Evolutionary conservation across 257 asterid genomes (phyloP).

Genomic region (Plantago elongata): DNA sequence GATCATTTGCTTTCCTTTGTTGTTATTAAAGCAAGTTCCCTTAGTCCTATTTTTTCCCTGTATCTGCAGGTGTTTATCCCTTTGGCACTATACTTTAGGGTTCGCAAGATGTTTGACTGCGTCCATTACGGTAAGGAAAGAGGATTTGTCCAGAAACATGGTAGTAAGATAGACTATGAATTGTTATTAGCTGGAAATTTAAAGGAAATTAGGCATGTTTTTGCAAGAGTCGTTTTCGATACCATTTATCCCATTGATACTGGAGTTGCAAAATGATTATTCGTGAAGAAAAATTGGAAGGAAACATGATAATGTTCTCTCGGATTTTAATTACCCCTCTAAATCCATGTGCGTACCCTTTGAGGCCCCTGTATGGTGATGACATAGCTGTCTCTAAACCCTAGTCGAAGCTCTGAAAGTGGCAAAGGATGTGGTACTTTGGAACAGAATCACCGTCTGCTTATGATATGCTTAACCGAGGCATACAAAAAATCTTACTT

Average conservation of each 20-base stretch:
- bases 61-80: conserved; percentile 68
- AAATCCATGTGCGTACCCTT: background rate
- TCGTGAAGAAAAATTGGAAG: conserved; percentile 1
- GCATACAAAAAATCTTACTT: no score
- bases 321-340: background rate
- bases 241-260: conserved; percentile 60
- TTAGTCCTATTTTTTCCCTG: background rate
- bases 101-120: conserved; percentile 68
- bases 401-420: no score
- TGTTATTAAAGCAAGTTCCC: conserved; percentile 2
- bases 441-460: no score
- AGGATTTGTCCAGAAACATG: conserved; percentile 54
- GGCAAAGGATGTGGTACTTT: no score
- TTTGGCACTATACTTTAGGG: conserved; percentile 43
- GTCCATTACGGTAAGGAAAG: conserved; percentile 41
- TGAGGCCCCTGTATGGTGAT: no score
- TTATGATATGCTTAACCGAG: no score
- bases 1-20: conserved; percentile 10
- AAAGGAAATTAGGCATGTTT: conserved; percentile 73
- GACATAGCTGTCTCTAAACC: no score
- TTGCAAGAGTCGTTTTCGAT: conserved; percentile 87
- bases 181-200: conserved; percentile 62
- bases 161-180: conserved; percentile 67
- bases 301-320: background rate
- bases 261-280: conserved; percentile 17